Conservation (phyloP, 352 stramenopile genomes). For the Globisporangium nunn region DNA sequence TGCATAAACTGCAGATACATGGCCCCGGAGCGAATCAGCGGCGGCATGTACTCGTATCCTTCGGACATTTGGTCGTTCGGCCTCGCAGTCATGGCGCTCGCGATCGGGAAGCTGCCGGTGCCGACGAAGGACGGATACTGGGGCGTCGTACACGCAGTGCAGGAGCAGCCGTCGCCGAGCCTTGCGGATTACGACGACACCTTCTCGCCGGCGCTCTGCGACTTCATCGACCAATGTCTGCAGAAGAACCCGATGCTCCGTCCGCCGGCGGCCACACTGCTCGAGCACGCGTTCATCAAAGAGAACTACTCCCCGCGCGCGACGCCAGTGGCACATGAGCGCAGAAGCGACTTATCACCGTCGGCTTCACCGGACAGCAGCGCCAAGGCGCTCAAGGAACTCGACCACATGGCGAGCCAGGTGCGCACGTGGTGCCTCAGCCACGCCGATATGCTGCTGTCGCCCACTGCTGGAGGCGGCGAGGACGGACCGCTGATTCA, state of each 20-base stretch:
- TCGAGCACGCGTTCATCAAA: conserved; percentile 68
- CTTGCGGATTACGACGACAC: conserved; percentile 54
- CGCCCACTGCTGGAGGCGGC: conserved; percentile 11
- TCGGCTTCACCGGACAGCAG: conserved; percentile 6
- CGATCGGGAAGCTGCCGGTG: conserved; percentile 81
- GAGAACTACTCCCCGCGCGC: conserved; percentile 37
- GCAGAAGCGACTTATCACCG: conserved; percentile 11
- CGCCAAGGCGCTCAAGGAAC: conserved; percentile 26
- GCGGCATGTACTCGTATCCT: conserved; percentile 85
- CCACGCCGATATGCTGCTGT: conserved; percentile 31
- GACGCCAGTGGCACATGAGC: neutral
- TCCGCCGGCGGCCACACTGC: conserved; percentile 36
- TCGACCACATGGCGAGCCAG: conserved; percentile 41
- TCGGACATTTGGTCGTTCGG: conserved; percentile 85
- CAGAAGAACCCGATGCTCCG: conserved; percentile 70
- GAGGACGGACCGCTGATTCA: conserved; percentile 13
- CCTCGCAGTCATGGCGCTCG: conserved; percentile 76
- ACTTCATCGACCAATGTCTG: conserved; percentile 75
- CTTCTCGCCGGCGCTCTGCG: conserved; percentile 63
- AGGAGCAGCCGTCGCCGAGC: conserved; percentile 66
- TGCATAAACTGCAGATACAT: conserved; percentile 63
- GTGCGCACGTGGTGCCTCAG: conserved; percentile 49
- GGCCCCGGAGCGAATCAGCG: conserved; percentile 89
- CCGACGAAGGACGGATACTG: conserved; percentile 84
- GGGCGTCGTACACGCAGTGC: conserved; percentile 81